phyloP scores from a whole-genome alignment of 306 rosid species.

The Gleditsia sinensis region DNA sequence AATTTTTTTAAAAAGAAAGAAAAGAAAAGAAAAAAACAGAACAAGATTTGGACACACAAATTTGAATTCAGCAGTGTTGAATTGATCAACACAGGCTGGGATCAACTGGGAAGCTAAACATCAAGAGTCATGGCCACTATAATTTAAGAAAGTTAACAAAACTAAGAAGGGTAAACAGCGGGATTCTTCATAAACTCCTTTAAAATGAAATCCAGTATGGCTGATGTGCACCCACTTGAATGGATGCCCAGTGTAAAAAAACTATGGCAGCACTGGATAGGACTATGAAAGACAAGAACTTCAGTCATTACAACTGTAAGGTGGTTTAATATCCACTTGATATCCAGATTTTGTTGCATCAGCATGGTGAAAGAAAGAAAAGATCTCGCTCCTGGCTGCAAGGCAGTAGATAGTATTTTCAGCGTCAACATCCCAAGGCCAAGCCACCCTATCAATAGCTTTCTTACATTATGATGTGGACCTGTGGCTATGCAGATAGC shows the following conservation, averaged over 20 bases:
- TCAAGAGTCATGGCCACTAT: neutral
- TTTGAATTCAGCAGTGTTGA: neutral
- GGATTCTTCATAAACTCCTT: neutral
- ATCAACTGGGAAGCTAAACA: neutral
- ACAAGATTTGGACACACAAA: neutral
- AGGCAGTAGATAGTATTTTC: neutral
- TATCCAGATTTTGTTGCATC: neutral
- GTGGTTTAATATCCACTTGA: neutral
- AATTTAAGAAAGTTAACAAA: neutral
- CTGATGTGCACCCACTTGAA: neutral
- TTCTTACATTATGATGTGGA: conserved; percentile 3
- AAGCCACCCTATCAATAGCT: neutral
- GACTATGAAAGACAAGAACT: neutral
- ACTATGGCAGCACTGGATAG: neutral
- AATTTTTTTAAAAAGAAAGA: no score
- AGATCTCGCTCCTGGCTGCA: neutral
- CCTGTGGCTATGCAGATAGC: neutral
- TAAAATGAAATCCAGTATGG: neutral
- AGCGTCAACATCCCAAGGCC: neutral
- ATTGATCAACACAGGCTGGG: neutral
- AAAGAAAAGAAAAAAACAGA: conserved; percentile 2
- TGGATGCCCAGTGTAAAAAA: neutral
- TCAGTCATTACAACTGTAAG: neutral
- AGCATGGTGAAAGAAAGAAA: neutral
- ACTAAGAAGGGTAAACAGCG: neutral